Conservation (phyloP, 345 rosid genomes). For the Populus euphratica region DNA sequence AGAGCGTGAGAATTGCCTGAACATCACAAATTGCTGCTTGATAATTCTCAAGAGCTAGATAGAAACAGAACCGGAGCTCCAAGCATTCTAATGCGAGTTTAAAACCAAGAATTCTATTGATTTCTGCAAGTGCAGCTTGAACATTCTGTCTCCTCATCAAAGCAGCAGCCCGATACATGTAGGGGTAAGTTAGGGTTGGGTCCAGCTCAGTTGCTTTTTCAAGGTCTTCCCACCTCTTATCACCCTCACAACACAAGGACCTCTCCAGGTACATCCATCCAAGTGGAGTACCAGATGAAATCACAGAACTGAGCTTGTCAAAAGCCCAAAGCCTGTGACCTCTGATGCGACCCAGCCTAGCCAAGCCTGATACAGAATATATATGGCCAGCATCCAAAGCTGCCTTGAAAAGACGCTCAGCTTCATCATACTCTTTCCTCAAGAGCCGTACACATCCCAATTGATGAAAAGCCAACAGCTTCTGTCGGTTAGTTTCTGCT, state of each 20-base stretch:
- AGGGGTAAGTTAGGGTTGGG: conserved; percentile 92
- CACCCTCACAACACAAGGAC: conserved; percentile 78
- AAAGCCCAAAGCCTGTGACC: conserved; percentile 63
- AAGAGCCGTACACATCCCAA: conserved; percentile 78
- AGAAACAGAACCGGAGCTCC: conserved; percentile 94
- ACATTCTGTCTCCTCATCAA: conserved; percentile 76
- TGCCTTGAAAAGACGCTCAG: conserved; percentile 63
- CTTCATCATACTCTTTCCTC: conserved; percentile 80
- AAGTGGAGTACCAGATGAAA: conserved; percentile 57
- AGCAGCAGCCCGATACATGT: conserved; percentile 84
- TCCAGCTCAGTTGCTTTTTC: conserved; percentile 79
- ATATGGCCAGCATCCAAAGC: conserved; percentile 70
- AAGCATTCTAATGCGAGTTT: conserved; percentile 91
- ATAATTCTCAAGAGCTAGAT: conserved; percentile 80
- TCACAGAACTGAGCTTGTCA: conserved; percentile 74
- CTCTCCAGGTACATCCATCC: conserved; percentile 99
- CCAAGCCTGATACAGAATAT: conserved; percentile 83
- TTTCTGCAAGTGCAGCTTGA: conserved; percentile 77
- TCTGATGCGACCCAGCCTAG: conserved; percentile 62
- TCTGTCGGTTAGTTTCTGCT: conserved; percentile 68
- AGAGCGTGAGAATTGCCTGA: conserved; percentile 85
- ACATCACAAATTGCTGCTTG: conserved; percentile 86
- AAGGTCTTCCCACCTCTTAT: conserved; percentile 78
- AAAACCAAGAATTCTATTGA: conserved; percentile 82
- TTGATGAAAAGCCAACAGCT: conserved; percentile 79